Evolutionary conservation across 371 early-diverging fungal genomes (phyloP).

Genomic region (Parasitella parasitica): DNA sequence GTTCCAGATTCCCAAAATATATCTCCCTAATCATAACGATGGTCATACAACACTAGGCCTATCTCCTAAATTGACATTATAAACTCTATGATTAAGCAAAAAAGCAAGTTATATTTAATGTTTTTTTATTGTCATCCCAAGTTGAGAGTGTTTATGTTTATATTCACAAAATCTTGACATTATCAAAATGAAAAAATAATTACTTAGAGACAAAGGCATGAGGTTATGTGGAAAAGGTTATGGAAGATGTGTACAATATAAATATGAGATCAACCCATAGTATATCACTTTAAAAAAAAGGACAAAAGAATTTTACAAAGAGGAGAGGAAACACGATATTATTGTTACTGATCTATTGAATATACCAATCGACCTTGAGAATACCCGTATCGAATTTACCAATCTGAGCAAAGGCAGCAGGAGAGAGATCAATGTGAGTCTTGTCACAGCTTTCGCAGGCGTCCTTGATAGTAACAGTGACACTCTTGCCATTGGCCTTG

Average conservation of each 20-base stretch:
- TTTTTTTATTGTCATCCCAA: background rate
- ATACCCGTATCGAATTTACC: conserved; percentile 29
- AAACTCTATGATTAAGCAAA: background rate
- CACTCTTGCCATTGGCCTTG: conserved; percentile 32
- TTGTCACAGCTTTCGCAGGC: conserved; percentile 32
- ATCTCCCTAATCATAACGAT: too few species aligned
- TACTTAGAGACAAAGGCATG: background rate
- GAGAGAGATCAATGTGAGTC: conserved; percentile 36
- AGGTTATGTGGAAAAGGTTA: too few species aligned
- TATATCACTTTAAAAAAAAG: conserved; percentile 5
- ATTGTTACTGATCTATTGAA: background rate
- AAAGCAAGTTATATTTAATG: background rate
- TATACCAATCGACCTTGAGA: conserved; percentile 37
- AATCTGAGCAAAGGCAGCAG: conserved; percentile 36
- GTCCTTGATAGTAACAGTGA: conserved; percentile 35
- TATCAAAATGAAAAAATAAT: background rate
- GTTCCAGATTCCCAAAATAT: conserved; percentile 9
- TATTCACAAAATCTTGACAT: conserved; percentile 7
- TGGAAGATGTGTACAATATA: background rate
- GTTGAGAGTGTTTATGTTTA: background rate
- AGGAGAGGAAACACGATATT: background rate
- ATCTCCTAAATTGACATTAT: background rate
- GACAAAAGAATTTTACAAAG: background rate
- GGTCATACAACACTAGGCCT: background rate
- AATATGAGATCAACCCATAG: conserved; percentile 16